A percentile compares a stretch with the other conserved stretches of the same genome.
Evolutionary conservation across 345 rosid genomes (phyloP).

Genomic region (Pistacia atlantica): DNA sequence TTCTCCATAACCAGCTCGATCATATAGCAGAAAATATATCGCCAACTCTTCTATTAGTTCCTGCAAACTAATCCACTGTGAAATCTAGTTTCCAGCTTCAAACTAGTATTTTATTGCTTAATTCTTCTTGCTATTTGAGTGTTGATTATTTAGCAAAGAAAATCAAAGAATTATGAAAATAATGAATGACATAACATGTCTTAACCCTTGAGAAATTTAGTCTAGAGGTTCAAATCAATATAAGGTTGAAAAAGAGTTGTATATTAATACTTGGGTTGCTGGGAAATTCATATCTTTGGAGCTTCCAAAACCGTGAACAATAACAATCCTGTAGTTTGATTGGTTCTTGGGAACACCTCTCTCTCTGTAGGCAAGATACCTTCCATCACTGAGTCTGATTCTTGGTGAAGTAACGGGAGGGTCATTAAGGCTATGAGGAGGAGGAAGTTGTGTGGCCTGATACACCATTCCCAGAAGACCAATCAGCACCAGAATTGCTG

Average conservation of each 20-base stretch:
- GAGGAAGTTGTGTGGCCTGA: constrained; percentile 34
- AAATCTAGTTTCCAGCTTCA: constrained; percentile 4
- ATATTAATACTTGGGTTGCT: constrained; percentile 60
- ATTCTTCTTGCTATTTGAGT: neutral
- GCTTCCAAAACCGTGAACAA: constrained; percentile 95
- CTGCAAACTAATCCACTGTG: constrained; percentile 58
- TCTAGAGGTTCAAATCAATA: neutral
- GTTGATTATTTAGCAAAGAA: too few relatives aligned
- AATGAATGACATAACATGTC: neutral
- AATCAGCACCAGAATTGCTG: constrained; percentile 27
- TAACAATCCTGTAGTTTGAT: constrained; percentile 61
- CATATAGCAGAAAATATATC: constrained; percentile 65
- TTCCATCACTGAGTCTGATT: constrained; percentile 76
- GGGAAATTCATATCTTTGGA: constrained; percentile 90
- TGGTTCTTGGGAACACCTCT: constrained; percentile 63
- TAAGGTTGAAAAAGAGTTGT: neutral
- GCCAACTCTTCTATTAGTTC: constrained; percentile 66
- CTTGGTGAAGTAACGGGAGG: constrained; percentile 36
- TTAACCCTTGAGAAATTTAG: neutral
- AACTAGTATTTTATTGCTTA: neutral
- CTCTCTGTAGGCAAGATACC: constrained; percentile 78
- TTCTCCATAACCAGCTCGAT: constrained; percentile 92
- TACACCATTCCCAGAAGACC: constrained; percentile 45
- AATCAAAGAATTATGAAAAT: too few relatives aligned
- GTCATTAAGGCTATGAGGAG: constrained; percentile 16